phyloP scores from a whole-genome alignment of 495 filamentous ascomycete species.

The Cairneyella variabilis region DNA sequence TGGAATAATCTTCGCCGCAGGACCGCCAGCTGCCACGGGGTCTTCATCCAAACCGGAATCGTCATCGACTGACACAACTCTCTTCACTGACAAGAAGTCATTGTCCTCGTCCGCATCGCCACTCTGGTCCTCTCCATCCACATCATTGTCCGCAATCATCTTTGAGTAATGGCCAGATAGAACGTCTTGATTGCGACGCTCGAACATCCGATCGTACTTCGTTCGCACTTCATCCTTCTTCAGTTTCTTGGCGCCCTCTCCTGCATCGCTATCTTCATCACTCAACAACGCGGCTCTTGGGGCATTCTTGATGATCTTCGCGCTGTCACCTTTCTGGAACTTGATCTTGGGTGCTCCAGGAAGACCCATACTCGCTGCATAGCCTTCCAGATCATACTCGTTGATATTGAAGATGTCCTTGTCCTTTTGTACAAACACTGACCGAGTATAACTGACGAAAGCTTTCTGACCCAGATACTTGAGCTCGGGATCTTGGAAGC shows the following conservation, averaged over 20 bases:
- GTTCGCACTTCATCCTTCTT: conserved; percentile 71
- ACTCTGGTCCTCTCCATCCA: conserved; percentile 28
- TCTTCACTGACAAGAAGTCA: conserved; percentile 87
- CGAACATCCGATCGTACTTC: conserved; percentile 96
- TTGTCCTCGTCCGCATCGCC: conserved; percentile 59
- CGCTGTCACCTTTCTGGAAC: conserved; percentile 82
- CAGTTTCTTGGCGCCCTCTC: conserved; percentile 40
- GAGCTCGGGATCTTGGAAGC: conserved; percentile 89
- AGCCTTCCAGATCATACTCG: conserved; percentile 78
- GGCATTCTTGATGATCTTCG: conserved; percentile 84
- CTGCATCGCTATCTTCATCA: conserved; percentile 44
- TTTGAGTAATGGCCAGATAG: conserved; percentile 87
- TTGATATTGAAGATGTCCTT: conserved; percentile 86
- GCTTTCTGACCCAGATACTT: conserved; percentile 97
- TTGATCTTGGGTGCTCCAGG: conserved; percentile 88
- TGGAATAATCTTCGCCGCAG: conserved; percentile 44
- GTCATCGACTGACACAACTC: conserved; percentile 59
- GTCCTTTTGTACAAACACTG: conserved; percentile 83
- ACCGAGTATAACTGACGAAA: conserved; percentile 82
- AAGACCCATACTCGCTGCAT: conserved; percentile 77
- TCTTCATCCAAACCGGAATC: conserved; percentile 34
- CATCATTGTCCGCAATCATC: conserved; percentile 65
- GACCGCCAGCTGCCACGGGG: conserved; percentile 23
- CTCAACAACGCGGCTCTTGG: conserved; percentile 55
- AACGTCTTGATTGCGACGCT: conserved; percentile 91